These are phyloP conservation scores for Trametes punicea DNA, from an alignment of 768 basidiomycete genomes.

Conservation along the genomic window DNA sequence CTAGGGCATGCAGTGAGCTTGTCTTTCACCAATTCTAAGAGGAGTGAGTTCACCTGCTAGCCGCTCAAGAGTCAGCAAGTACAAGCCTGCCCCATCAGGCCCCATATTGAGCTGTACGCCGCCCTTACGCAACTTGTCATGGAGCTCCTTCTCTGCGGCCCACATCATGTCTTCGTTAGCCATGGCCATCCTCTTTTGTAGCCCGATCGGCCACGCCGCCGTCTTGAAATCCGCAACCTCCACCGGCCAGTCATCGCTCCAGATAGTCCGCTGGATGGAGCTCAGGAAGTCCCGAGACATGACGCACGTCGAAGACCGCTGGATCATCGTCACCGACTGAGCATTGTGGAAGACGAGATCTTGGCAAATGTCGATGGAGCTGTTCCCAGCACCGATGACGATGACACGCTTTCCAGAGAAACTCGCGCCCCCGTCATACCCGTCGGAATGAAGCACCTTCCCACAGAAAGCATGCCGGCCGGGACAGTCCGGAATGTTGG, in stretches of 20 bases:
- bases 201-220: slow-evolving; percentile 24
- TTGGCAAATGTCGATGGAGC: slow-evolving; percentile 39
- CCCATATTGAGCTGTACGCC: slow-evolving; percentile 39
- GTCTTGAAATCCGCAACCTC: slow-evolving; percentile 27
- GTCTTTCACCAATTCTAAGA: not conserved
- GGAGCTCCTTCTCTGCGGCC: slow-evolving; percentile 33
- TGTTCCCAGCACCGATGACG: slow-evolving; percentile 42
- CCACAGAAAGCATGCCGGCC: slow-evolving; percentile 32
- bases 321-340: slow-evolving; percentile 39
- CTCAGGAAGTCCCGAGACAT: slow-evolving; percentile 14
- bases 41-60: slow-evolving; percentile 32
- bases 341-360: slow-evolving; percentile 35
- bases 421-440: slow-evolving; percentile 28
- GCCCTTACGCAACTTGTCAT: slow-evolving; percentile 34
- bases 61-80: slow-evolving; percentile 29
- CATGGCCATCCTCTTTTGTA: slow-evolving; percentile 24
- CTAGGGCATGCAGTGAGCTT: no score
- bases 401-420: slow-evolving; percentile 37
- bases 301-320: slow-evolving; percentile 40
- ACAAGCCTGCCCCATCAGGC: slow-evolving; percentile 31
- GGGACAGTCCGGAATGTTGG: slow-evolving; percentile 31
- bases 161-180: slow-evolving; percentile 21
- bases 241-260: slow-evolving; percentile 22
- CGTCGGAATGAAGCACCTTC: slow-evolving; percentile 31
- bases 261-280: not conserved